Percentiles rank a stretch among this genome's conserved stretches.
Evolutionary conservation across 2,329 filamentous ascomycete species (phyloP).

Genomic region (Didymella sp.): DNA sequence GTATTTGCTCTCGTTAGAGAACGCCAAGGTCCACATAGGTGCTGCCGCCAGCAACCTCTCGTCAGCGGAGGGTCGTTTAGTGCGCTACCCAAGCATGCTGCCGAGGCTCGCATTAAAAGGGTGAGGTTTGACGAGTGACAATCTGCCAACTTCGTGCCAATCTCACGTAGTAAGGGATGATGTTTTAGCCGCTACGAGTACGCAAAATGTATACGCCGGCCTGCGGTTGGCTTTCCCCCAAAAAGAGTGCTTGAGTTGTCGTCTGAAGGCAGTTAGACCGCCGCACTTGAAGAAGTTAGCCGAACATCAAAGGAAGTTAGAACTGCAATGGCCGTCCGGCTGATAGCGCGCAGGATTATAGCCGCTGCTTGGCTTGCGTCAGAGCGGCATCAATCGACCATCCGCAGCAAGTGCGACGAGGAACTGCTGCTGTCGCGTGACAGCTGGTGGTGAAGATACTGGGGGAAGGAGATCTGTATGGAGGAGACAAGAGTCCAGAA

Average conservation of each 20-base stretch:
- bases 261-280: neutral
- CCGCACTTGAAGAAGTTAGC: neutral
- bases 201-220: slow-evolving; percentile 1
- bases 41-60: neutral
- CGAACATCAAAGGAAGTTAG: neutral
- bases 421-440: slow-evolving; percentile 12
- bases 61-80: neutral
- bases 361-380: slow-evolving; percentile 17
- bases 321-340: neutral
- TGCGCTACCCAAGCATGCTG: neutral
- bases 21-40: neutral
- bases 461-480: neutral
- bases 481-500: neutral
- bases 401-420: slow-evolving; percentile 1
- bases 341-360: neutral
- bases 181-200: neutral
- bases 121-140: neutral
- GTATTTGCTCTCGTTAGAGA: neutral
- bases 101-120: slow-evolving; percentile 1
- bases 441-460: neutral
- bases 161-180: slow-evolving; percentile 2
- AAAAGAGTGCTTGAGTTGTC: neutral
- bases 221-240: neutral
- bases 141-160: neutral
- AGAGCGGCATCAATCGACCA: neutral